A percentile compares a stretch with the other conserved stretches of the same genome.
Evolutionary conservation across 2,329 filamentous ascomycete genomes (phyloP).

Genomic region (Colletotrichum theobromicola): DNA sequence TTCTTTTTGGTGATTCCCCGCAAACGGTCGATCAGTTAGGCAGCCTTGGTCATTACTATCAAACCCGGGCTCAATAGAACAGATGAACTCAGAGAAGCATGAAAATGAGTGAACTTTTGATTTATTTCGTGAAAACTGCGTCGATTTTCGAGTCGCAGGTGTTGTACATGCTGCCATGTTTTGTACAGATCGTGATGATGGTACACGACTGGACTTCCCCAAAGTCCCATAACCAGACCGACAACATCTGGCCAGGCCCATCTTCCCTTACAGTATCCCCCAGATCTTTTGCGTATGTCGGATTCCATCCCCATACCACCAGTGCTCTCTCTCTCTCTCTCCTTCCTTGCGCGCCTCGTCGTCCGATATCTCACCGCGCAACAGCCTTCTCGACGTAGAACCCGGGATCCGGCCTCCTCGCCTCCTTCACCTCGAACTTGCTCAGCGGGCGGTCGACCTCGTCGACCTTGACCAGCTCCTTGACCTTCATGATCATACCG

Average conservation of each 20-base stretch:
- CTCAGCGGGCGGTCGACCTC: slow-evolving; percentile 74
- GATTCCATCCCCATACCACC: neutral
- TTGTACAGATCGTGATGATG: slow-evolving; percentile 6
- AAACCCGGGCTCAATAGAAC: neutral
- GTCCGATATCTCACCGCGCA: slow-evolving; percentile 29
- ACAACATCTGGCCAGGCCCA: neutral
- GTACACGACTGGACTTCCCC: neutral
- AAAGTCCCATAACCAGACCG: neutral
- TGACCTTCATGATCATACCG: slow-evolving; percentile 92
- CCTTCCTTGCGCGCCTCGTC: neutral
- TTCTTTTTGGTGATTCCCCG: neutral
- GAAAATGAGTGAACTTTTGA: neutral
- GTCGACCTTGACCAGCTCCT: slow-evolving; percentile 84
- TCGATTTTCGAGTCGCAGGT: neutral
- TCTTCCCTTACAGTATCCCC: neutral
- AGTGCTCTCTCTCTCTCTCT: neutral
- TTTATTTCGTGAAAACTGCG: neutral
- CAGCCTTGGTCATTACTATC: neutral
- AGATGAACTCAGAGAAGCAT: neutral
- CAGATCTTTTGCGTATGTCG: neutral
- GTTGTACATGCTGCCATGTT: slow-evolving; percentile 4
- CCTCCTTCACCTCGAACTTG: slow-evolving; percentile 71
- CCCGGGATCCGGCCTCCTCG: slow-evolving; percentile 77
- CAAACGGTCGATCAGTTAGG: neutral
- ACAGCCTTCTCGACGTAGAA: slow-evolving; percentile 75